Base-by-base conservation (phyloP, 805 yeast species). In the Saturnispora gosingensis region DNA sequence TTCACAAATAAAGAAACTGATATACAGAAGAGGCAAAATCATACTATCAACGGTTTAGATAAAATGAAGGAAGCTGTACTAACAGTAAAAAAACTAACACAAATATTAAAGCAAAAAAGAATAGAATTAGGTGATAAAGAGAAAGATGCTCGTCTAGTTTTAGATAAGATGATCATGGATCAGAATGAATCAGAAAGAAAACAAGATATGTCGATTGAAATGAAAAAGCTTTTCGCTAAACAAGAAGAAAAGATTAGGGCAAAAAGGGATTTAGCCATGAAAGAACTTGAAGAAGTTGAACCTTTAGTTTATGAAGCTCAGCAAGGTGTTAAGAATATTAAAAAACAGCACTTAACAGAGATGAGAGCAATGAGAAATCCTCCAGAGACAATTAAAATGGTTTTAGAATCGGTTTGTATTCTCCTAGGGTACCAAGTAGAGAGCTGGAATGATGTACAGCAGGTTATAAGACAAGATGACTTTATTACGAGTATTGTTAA, bases 161-260 rank as follows among this genome's bases (percentile, higher is more conserved):
- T 91, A 40, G 80, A 82, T 59, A 78, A 72, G 50, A 88, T 91
- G 86, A 74, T 91, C 13, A 67, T 74, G 1, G 95, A 88, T 43
- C 98, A 91, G 62, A 88, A 87, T 61, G 96, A 88, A 59, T 91
- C 97, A 0, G 98, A 91, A 63, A 73, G 96, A 56, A 88, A 85
- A 58, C 85, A 85, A 53, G 96, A 86, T 54, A 89, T 93, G 7
- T 87, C 96, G 0, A 68, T 85, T 3, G 85, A 81, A 46, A 84
- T 91, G 10, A 87, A 85, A 58, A 75, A 73, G 16, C 82, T 88
- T 5, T 70, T 91, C 32, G 80, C 75, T 30, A 73, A 71, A 36
- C 95, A 88, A 58, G 91, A 88, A 49, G 61, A 62, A 2, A 80
- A 77, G 49, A 78, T 91, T 5, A 70, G 72, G 4, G 68, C 65